Percentiles rank a stretch among this genome's conserved stretches.
phyloP scores from a whole-genome alignment of 306 rosid species.

The Prosopis cineraria region DNA sequence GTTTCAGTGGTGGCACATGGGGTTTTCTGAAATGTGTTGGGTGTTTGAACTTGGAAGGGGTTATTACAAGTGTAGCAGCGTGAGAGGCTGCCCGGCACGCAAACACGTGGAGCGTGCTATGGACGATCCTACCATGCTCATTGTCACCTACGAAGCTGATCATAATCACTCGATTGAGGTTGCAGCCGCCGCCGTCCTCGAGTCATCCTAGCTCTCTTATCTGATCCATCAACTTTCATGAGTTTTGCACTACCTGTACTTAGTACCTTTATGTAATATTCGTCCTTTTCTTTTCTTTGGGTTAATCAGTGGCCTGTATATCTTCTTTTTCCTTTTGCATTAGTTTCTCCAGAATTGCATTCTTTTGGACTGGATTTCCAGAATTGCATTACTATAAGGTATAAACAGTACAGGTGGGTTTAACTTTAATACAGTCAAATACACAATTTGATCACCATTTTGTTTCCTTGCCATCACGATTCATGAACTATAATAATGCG shows the following conservation, averaged over 20 bases:
- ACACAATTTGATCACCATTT: neutral
- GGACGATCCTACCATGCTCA: slow-evolving; percentile 77
- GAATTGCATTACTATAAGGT: neutral
- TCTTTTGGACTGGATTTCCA: too few relatives aligned
- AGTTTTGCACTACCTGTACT: neutral
- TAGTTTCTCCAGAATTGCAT: neutral
- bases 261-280: neutral
- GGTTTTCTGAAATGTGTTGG: slow-evolving; percentile 9
- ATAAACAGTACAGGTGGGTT: neutral
- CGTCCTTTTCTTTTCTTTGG: neutral
- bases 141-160: slow-evolving; percentile 82
- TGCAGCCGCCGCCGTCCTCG: slow-evolving; percentile 45
- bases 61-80: slow-evolving; percentile 81
- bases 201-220: slow-evolving; percentile 51
- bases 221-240: neutral
- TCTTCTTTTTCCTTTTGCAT: neutral
- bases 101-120: slow-evolving; percentile 88
- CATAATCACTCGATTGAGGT: slow-evolving; percentile 70
- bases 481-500: neutral
- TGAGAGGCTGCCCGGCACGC: slow-evolving; percentile 82
- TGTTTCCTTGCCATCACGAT: neutral
- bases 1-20: neutral
- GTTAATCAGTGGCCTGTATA: neutral
- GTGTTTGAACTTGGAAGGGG: slow-evolving; percentile 51
- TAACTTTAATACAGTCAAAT: neutral